phyloP scores from a whole-genome alignment of 2,329 filamentous ascomycete genomes.

The Ascochyta pisi region DNA sequence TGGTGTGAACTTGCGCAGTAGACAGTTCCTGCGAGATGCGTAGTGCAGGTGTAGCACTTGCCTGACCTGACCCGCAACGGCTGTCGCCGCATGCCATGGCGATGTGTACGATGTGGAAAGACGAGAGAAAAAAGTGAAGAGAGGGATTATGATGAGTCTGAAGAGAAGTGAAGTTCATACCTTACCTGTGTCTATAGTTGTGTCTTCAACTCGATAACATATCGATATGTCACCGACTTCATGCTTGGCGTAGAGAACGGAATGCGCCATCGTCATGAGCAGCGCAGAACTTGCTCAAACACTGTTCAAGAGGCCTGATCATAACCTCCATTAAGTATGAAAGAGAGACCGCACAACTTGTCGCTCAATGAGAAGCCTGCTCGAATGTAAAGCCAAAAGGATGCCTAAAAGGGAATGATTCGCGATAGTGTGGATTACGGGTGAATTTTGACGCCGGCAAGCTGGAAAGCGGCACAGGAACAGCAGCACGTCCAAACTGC shows the following conservation, averaged over 20 bases:
- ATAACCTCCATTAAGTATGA: background rate
- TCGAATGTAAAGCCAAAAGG: background rate
- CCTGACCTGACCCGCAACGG: background rate
- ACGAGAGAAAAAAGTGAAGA: too few relatives aligned
- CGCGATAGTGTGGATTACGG: slow-evolving; percentile 3
- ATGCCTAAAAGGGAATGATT: slow-evolving; percentile 3
- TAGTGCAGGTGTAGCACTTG: background rate
- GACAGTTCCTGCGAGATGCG: background rate
- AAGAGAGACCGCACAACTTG: background rate
- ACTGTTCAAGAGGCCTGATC: background rate
- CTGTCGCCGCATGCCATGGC: slow-evolving; percentile 1
- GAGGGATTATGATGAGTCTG: too few relatives aligned
- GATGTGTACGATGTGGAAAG: background rate
- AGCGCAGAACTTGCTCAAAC: background rate
- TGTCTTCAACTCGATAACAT: slow-evolving; percentile 3
- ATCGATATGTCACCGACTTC: slow-evolving; percentile 23
- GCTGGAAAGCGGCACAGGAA: background rate
- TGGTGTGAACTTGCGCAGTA: too few relatives aligned
- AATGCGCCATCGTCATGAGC: background rate
- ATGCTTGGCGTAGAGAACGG: background rate
- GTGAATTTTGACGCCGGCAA: slow-evolving; percentile 6
- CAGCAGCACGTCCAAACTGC: background rate
- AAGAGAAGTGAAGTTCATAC: background rate
- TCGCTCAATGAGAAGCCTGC: background rate
- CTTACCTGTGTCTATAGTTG: background rate